Conservation (phyloP, 2,329 filamentous ascomycete species). For the Didymella lethalis region DNA sequence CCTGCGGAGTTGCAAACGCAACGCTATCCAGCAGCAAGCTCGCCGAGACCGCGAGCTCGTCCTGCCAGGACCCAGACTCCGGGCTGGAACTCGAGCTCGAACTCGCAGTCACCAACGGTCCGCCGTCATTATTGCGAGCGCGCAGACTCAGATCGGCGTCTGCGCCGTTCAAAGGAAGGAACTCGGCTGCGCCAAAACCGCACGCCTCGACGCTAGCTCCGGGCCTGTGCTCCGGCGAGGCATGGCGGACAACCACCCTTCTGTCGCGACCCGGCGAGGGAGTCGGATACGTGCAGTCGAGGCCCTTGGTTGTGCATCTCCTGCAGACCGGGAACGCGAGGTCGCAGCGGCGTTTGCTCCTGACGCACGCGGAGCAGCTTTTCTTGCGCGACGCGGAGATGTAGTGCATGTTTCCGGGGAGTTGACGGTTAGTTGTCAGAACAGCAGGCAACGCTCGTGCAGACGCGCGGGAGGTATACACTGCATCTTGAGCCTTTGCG, state of each 20-base stretch:
- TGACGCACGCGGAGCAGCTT: conserved; percentile 41
- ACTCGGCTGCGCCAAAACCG: conserved; percentile 6
- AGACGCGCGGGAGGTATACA: background rate
- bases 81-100: conserved; percentile 23
- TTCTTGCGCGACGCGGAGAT: conserved; percentile 45
- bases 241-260: conserved; percentile 38
- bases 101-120: conserved; percentile 9
- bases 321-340: conserved; percentile 42
- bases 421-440: background rate
- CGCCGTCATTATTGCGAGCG: background rate
- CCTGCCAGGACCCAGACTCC: conserved; percentile 16
- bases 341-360: conserved; percentile 43
- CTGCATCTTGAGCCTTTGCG: conserved; percentile 1
- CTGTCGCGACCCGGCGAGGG: conserved; percentile 26
- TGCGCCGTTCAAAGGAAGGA: conserved; percentile 15
- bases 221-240: conserved; percentile 21
- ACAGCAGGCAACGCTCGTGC: background rate
- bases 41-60: conserved; percentile 15
- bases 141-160: conserved; percentile 1
- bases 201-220: conserved; percentile 2
- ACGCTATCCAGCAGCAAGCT: conserved; percentile 4
- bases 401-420: conserved; percentile 25
- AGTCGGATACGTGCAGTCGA: conserved; percentile 39
- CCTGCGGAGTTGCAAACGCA: background rate
- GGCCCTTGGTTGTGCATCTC: conserved; percentile 37